A percentile compares a stretch with the other conserved stretches of the same genome.
These are phyloP conservation scores for Alternaria tenuissima DNA, from an alignment of 2,329 filamentous ascomycete genomes.

Conservation along the genomic window DNA sequence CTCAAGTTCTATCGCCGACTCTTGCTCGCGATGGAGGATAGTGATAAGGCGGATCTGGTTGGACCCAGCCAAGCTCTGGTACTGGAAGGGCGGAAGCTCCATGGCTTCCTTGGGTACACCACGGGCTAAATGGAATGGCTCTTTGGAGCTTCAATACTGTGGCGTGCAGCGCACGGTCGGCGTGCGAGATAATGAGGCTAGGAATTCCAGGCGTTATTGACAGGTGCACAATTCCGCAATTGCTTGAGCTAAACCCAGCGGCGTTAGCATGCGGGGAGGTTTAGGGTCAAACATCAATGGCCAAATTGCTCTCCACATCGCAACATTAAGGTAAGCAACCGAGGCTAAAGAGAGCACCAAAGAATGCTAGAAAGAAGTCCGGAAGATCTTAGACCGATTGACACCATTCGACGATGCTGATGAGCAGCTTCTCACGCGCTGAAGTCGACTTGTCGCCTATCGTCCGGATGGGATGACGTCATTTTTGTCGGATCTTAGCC, in stretches of 20 bases:
- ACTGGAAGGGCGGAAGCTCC: neutral
- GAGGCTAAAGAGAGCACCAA: slow-evolving; percentile 1
- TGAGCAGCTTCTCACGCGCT: neutral
- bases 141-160: neutral
- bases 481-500: neutral
- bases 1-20: neutral
- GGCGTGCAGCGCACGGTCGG: neutral
- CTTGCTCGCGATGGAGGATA: neutral
- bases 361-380: neutral
- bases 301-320: slow-evolving; percentile 8
- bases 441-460: neutral
- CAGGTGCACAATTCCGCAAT: neutral
- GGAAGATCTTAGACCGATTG: neutral
- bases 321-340: slow-evolving; percentile 3
- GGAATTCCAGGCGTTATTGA: neutral
- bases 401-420: neutral
- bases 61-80: neutral
- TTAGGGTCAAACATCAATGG: slow-evolving; percentile 2
- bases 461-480: neutral
- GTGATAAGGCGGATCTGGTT: neutral
- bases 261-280: slow-evolving; percentile 1
- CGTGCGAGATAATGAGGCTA: neutral
- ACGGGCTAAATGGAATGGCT: neutral
- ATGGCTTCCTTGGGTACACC: neutral
- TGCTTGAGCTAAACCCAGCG: neutral